Evolutionary conservation across 2,329 filamentous ascomycete species (phyloP), one percentile per base, ranked within the genome.

Genomic region (Remersonia thermophila): DNA sequence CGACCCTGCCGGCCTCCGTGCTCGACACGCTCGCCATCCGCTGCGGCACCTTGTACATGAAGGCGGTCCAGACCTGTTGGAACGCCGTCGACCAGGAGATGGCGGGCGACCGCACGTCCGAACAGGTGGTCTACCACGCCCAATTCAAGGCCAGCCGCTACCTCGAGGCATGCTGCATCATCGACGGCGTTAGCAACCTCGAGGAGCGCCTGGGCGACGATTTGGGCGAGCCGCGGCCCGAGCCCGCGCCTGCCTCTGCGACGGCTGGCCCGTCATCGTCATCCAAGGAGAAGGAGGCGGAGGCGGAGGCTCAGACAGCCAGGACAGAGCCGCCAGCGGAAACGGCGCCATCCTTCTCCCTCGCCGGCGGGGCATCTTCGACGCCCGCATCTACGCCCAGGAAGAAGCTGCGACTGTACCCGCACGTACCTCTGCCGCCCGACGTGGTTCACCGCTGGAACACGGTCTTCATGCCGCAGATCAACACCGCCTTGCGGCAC

Each of bases 1-100:
- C 74, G 10, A 66, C 67, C 50, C 69, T 82, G 17, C 60, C 71
- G 0, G 72, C 77, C 41, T 71, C 77, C 18, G 66, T 74, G 0
- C 58, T 83, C 3, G 67, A 76, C 2, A 71, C 74, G 43, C 60
- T 85, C 2, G 69, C 76, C 0, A 71, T 74, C 3, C 73, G 74
- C 51, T 86, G 82, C 46, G 81, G 82, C 11, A 80, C 74, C 7
- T 65, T 81, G 0, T 89, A 85, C 55, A 79, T 77, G 69, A 80
- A 77, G 50, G 81, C 80, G 1, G 80, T 84, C 2, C 71, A 81
- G 51, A 67, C 73, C 3, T 86, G 81, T 48, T 77, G 80, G 65
- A 67, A 67, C 39, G 77, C 80, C n/a, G 75, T 80, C 2, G 79
- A 85, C 33, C 65, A 72, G 27, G 71, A 76, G 39, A 56, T 74